A percentile compares a stretch with the other conserved stretches of the same genome.
Conservation (phyloP, 164 flowering plant species). For the Tetrastigma voinierianum region DNA sequence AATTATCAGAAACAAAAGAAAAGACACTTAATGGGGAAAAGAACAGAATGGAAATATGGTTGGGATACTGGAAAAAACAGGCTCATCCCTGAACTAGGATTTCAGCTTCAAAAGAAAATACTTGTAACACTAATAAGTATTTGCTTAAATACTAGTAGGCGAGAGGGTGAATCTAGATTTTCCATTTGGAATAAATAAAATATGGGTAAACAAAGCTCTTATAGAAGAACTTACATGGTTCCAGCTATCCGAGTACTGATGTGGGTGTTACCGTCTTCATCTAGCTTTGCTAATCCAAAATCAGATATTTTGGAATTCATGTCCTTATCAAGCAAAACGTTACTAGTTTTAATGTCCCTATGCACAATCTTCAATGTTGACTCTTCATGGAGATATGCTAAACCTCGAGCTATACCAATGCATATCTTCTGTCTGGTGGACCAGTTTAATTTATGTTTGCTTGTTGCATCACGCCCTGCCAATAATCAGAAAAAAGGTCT, state of each 20-base stretch:
- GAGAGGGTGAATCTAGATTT: no score
- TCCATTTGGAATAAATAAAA: no score
- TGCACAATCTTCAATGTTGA: constrained; percentile 69
- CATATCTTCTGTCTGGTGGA: constrained; percentile 61
- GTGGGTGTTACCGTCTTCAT: constrained; percentile 57
- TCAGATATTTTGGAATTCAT: constrained; percentile 68
- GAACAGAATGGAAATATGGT: no score
- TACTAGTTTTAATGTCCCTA: constrained; percentile 68
- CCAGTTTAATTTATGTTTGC: constrained; percentile 52
- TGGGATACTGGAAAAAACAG: no score
- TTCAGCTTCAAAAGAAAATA: no score
- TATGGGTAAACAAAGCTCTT: neutral
- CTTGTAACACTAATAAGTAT: no score
- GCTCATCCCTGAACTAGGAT: no score
- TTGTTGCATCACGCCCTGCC: constrained; percentile 31
- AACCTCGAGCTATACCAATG: constrained; percentile 63
- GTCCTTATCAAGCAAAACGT: constrained; percentile 68
- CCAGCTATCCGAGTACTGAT: constrained; percentile 72
- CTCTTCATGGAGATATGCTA: constrained; percentile 69
- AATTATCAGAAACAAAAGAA: no score
- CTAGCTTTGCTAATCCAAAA: constrained; percentile 72
- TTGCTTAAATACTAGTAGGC: no score
- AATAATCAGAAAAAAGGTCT: neutral
- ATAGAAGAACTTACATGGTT: constrained; percentile 46
- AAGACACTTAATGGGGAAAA: no score